Evolutionary conservation across 78 protist species (phyloP).

Genomic region (Cavenderia fasciculata): DNA sequence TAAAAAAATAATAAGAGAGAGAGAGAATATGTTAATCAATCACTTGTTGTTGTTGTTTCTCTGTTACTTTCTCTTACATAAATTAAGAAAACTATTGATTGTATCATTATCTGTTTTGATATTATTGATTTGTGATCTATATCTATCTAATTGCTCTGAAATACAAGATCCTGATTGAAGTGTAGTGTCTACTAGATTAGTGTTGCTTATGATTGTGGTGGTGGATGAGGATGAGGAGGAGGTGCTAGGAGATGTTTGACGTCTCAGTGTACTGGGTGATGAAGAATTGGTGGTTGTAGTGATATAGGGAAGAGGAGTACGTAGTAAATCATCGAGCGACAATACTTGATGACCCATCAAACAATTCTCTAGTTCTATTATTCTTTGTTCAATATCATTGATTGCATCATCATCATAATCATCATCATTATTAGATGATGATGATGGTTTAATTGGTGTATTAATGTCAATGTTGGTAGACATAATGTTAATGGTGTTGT

Average conservation of each 20-base stretch:
- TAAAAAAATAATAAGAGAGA: neutral
- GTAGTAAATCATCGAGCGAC: constrained; percentile 22
- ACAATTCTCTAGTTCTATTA: constrained; percentile 19
- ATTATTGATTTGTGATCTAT: constrained; percentile 1
- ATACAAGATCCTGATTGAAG: too few species aligned
- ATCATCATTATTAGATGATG: neutral
- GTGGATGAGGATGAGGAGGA: neutral
- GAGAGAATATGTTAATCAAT: neutral
- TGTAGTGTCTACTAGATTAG: neutral
- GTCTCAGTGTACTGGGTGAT: constrained; percentile 18
- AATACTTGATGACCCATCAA: constrained; percentile 23
- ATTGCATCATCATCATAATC: constrained; percentile 10
- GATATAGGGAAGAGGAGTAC: constrained; percentile 17
- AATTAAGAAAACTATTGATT: constrained; percentile 15
- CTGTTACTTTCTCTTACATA: constrained; percentile 9
- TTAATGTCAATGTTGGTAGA: neutral
- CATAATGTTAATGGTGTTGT: neutral
- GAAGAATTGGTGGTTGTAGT: neutral
- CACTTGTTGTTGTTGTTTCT: neutral
- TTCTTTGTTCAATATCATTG: constrained; percentile 51
- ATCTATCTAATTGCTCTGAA: constrained; percentile 20
- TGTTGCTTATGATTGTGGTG: neutral
- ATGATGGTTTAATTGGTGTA: neutral
- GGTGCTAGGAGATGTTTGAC: too few species aligned
- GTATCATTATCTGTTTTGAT: constrained; percentile 62